Conservation (phyloP, 2,329 filamentous ascomycete genomes). For the Waltergamsia citrina region DNA sequence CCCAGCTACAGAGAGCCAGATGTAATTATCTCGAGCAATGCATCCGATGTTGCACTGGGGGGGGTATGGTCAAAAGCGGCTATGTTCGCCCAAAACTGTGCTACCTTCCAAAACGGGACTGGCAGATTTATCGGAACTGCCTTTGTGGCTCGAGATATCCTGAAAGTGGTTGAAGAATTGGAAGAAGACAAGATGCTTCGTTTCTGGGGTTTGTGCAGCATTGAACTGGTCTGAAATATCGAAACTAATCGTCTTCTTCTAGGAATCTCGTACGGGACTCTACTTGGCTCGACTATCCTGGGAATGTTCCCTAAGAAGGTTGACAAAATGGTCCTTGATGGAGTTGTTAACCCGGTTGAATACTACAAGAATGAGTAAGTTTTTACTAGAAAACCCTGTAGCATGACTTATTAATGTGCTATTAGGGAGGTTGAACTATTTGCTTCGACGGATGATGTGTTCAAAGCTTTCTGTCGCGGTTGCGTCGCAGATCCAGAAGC, state of each 20-base stretch:
- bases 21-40: conserved; percentile 6
- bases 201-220: conserved; percentile 19
- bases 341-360: conserved; percentile 19
- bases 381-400: neutral
- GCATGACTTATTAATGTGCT: neutral
- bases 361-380: conserved; percentile 15
- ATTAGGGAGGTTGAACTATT: conserved; percentile 14
- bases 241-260: neutral
- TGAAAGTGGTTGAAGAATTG: conserved; percentile 31
- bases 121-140: conserved; percentile 29
- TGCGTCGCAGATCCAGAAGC: conserved; percentile 14
- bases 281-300: conserved; percentile 25
- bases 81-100: conserved; percentile 12
- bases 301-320: conserved; percentile 31
- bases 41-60: conserved; percentile 11
- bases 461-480: conserved; percentile 15
- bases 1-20: conserved; percentile 1
- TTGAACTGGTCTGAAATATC: neutral
- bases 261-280: conserved; percentile 30
- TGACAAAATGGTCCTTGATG: conserved; percentile 27
- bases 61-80: conserved; percentile 12
- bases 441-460: conserved; percentile 14
- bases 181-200: conserved; percentile 24
- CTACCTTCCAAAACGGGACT: conserved; percentile 13
- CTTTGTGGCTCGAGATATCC: conserved; percentile 32